Percentiles rank a stretch among this genome's conserved stretches.
Conservation (phyloP, 305 asterid species). For the Fraxinus baroniana region DNA sequence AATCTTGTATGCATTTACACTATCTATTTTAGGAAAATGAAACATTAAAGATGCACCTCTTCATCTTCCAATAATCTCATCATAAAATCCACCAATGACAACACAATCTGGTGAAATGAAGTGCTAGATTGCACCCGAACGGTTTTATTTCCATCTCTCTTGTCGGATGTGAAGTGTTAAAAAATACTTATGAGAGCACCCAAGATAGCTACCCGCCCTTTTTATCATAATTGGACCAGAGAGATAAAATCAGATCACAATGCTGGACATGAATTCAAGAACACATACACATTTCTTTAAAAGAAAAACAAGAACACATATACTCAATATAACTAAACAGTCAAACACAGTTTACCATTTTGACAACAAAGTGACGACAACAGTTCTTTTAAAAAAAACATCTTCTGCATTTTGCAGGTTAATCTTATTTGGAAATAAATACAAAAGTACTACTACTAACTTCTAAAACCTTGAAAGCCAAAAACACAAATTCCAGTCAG, state of each 20-base stretch:
- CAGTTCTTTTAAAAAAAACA: not conserved
- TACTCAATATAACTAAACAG: not conserved
- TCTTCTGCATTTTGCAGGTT: not conserved
- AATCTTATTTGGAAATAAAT: not conserved
- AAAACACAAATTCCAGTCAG: not conserved
- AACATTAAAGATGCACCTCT: not conserved
- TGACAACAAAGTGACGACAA: not conserved
- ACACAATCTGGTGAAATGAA: not conserved
- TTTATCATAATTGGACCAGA: not conserved
- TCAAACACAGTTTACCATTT: not conserved
- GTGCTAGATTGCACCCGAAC: not conserved
- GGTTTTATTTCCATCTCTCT: not conserved
- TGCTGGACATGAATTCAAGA: not conserved
- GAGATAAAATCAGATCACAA: not conserved
- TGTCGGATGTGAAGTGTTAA: not conserved
- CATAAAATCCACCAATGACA: not conserved
- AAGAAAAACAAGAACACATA: not conserved
- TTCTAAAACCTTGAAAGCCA: not conserved
- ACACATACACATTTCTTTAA: not conserved
- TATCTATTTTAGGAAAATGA: not conserved
- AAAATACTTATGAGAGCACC: not conserved
- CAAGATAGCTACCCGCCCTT: not conserved
- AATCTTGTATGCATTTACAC: not conserved
- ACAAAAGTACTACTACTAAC: not conserved
- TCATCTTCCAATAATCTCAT: not conserved